Percentiles rank a stretch among this genome's conserved stretches.
Evolutionary conservation across 2,329 filamentous ascomycete genomes (phyloP).

Genomic region (Trichoderma aggressivum): DNA sequence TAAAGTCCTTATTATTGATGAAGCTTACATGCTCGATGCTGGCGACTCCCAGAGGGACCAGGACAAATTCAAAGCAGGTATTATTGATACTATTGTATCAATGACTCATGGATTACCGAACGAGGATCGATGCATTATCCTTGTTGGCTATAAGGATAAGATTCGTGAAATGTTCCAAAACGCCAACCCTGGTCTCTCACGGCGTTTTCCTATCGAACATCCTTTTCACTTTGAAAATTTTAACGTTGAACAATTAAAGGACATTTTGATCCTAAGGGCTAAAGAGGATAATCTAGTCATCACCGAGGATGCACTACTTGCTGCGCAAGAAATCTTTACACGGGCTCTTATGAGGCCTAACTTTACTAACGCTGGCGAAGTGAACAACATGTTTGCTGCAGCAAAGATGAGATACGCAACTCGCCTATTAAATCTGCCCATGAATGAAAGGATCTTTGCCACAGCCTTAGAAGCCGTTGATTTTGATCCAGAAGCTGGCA

Average conservation of each 20-base stretch:
- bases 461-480: too few species aligned
- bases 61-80: conserved; percentile 56
- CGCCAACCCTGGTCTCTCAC: conserved; percentile 64
- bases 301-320: conserved; percentile 48
- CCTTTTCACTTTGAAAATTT: conserved; percentile 72
- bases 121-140: conserved; percentile 69
- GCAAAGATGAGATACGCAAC: conserved; percentile 21
- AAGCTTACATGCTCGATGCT: conserved; percentile 65
- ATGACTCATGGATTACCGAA: conserved; percentile 68
- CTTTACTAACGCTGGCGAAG: conserved; percentile 72
- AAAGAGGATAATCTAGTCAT: conserved; percentile 52
- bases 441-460: neutral
- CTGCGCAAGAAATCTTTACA: conserved; percentile 56
- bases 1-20: conserved; percentile 75
- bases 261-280: conserved; percentile 63
- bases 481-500: too few species aligned
- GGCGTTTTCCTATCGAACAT: conserved; percentile 61
- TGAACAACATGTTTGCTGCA: conserved; percentile 49
- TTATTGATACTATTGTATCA: conserved; percentile 71
- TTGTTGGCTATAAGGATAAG: conserved; percentile 67
- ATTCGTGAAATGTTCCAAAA: conserved; percentile 73
- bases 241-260: conserved; percentile 50
- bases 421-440: neutral
- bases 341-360: conserved; percentile 61
- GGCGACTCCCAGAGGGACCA: conserved; percentile 31